phyloP scores from a whole-genome alignment of 129 eudicot species.

The Flaveria brownii region DNA sequence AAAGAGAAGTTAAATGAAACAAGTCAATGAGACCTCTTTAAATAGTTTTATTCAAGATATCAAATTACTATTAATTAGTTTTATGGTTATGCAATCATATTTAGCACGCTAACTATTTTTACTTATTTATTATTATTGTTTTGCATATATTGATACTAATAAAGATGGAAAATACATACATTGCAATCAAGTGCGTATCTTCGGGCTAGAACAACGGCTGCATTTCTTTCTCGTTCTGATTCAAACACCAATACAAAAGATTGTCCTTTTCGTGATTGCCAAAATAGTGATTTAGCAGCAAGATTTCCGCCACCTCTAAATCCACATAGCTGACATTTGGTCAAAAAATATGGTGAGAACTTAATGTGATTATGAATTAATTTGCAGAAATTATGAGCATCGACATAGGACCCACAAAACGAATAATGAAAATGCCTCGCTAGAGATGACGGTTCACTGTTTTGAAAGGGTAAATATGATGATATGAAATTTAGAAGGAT shows the following conservation, averaged over 20 bases:
- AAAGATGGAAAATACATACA: constrained; percentile 44
- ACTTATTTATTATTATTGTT: not conserved
- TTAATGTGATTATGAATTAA: not conserved
- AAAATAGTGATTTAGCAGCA: constrained; percentile 87
- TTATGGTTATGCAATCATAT: no score
- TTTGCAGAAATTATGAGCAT: no score
- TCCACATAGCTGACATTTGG: constrained; percentile 75
- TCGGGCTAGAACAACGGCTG: constrained; percentile 72
- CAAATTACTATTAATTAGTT: no score
- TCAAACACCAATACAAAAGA: constrained; percentile 84
- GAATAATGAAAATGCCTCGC: no score
- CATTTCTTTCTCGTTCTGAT: constrained; percentile 83
- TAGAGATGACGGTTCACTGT: no score
- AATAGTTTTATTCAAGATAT: no score
- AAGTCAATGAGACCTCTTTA: not conserved
- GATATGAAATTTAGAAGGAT: not conserved
- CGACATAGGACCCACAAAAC: no score
- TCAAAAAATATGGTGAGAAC: constrained; percentile 2
- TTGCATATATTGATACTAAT: constrained; percentile 7
- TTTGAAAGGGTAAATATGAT: no score
- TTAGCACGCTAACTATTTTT: not conserved
- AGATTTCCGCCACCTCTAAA: constrained; percentile 95
- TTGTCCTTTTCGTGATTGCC: constrained; percentile 93
- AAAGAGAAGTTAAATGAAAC: not conserved
- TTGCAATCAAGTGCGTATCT: constrained; percentile 87